Evolutionary conservation across 345 rosid species (phyloP).

Genomic region (Populus simonii): DNA sequence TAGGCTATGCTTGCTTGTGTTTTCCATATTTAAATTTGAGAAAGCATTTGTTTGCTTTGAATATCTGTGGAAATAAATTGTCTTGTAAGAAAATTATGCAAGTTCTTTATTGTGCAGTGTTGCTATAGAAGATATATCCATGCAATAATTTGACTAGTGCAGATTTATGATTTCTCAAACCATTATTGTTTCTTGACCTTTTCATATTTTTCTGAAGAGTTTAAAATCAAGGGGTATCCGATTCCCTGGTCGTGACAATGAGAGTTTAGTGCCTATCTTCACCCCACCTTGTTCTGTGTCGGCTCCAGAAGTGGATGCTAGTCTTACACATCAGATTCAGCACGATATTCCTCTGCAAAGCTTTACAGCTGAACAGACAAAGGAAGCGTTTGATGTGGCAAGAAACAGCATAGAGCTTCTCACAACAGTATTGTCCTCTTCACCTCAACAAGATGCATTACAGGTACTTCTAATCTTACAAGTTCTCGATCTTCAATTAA

Average conservation of each 20-base stretch:
- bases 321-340: conserved; percentile 50
- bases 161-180: conserved; percentile 4
- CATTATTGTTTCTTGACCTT: conserved; percentile 10
- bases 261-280: conserved; percentile 92
- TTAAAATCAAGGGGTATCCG: conserved; percentile 85
- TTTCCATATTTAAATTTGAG: not conserved
- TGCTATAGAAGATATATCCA: not conserved
- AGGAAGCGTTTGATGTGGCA: conserved; percentile 91
- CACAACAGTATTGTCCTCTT: conserved; percentile 69
- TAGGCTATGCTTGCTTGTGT: too few relatives aligned
- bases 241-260: conserved; percentile 93
- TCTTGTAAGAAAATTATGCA: not conserved
- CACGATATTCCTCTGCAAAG: conserved; percentile 52
- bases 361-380: conserved; percentile 76
- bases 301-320: conserved; percentile 50
- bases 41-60: not conserved
- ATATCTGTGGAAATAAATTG: not conserved
- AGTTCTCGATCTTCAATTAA: not conserved
- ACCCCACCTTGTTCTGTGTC: conserved; percentile 82
- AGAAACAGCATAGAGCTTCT: conserved; percentile 90
- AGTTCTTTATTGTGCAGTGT: not conserved
- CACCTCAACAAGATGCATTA: conserved; percentile 73
- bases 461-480: conserved; percentile 45
- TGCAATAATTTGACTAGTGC: not conserved
- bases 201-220: conserved; percentile 42